These are phyloP conservation scores for Smallanthus sonchifolius DNA, from an alignment of 129 eudicot genomes.

Conservation along the genomic window DNA sequence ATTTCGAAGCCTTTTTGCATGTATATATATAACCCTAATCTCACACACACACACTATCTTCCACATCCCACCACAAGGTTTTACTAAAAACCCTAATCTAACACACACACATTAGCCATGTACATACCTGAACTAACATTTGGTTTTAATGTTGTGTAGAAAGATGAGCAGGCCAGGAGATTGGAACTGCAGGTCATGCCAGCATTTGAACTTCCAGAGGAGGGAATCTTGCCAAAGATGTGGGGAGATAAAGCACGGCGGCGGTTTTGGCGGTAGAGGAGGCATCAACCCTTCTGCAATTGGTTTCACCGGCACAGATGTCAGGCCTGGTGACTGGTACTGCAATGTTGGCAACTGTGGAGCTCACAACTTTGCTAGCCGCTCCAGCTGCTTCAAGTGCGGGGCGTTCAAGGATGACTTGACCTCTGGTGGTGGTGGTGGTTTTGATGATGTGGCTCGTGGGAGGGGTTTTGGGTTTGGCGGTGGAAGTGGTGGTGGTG, in stretches of 20 bases:
- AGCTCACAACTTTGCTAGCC: constrained; percentile 96
- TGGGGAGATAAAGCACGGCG: constrained; percentile 72
- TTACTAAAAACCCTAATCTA: constrained; percentile 7
- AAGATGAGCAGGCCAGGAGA: constrained; percentile 93
- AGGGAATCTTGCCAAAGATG: constrained; percentile 97
- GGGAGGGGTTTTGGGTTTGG: constrained; percentile 45
- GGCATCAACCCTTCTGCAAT: constrained; percentile 30
- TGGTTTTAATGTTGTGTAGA: constrained; percentile 26
- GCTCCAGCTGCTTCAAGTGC: constrained; percentile 97
- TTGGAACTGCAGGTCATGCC: constrained; percentile 99
- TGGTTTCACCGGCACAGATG: constrained; percentile 80
- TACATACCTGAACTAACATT: neutral
- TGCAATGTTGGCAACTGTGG: constrained; percentile 87
- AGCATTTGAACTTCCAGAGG: constrained; percentile 97
- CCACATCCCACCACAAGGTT: constrained; percentile 22
- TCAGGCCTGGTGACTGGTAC: constrained; percentile 99
- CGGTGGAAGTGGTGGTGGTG: constrained; percentile 28
- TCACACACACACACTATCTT: constrained; percentile 9
- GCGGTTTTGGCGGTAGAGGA: constrained; percentile 47
- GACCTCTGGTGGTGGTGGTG: constrained; percentile 36
- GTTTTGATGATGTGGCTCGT: constrained; percentile 34
- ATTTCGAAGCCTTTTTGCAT: constrained; percentile 43
- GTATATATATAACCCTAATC: constrained; percentile 41
- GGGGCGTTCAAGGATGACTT: constrained; percentile 84
- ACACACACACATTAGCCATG: neutral